phyloP scores from a whole-genome alignment of 1,284 basidiomycete species.

The Microbotryum silenes-acaulis region DNA sequence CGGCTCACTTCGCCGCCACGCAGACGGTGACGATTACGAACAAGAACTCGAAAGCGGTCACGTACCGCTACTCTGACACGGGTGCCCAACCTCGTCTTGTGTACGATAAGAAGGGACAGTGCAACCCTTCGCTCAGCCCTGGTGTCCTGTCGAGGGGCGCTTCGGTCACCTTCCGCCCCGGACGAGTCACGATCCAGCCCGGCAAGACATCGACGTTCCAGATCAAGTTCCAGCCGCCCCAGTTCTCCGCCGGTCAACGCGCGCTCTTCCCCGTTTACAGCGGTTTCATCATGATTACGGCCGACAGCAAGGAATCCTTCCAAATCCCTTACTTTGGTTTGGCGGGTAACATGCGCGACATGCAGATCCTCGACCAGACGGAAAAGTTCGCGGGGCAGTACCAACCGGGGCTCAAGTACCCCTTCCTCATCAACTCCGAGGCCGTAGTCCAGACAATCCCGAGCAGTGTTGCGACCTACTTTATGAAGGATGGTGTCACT shows the following conservation, averaged over 20 bases:
- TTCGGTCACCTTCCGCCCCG: background rate
- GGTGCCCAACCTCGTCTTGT: background rate
- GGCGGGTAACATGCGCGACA: slow-evolving; percentile 19
- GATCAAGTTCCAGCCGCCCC: slow-evolving; percentile 11
- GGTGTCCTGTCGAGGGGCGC: no score
- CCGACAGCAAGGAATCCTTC: background rate
- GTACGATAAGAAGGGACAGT: slow-evolving; percentile 3
- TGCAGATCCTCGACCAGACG: slow-evolving; percentile 30
- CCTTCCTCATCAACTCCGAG: slow-evolving; percentile 13
- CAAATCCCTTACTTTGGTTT: slow-evolving; percentile 31
- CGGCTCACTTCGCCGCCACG: slow-evolving; percentile 50
- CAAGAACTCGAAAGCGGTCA: slow-evolving; percentile 7
- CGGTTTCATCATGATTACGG: slow-evolving; percentile 18
- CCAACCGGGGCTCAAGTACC: slow-evolving; percentile 1
- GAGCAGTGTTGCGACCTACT: background rate
- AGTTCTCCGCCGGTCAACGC: background rate
- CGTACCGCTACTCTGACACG: slow-evolving; percentile 6
- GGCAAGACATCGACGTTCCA: slow-evolving; percentile 1
- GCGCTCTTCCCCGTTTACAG: slow-evolving; percentile 30
- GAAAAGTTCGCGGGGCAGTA: background rate
- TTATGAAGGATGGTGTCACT: background rate
- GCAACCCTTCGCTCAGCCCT: no score
- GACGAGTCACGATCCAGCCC: slow-evolving; percentile 4
- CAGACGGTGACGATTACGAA: slow-evolving; percentile 42
- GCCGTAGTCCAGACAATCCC: slow-evolving; percentile 15